Evolutionary conservation across 805 yeast genomes (phyloP).

Genomic region (Myxozyma mucilagina): DNA sequence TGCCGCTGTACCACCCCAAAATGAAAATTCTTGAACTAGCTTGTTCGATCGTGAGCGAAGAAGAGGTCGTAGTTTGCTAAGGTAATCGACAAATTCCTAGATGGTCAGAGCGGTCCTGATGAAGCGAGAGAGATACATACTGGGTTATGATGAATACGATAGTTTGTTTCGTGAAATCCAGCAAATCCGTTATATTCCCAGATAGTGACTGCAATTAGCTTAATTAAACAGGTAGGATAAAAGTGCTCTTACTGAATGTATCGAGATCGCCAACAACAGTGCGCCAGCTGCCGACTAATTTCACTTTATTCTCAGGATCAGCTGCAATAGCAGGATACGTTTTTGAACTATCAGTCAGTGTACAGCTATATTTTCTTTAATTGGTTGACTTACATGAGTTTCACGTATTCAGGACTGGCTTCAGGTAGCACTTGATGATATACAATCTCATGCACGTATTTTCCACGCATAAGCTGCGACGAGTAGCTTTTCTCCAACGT

Average conservation of each 20-base stretch:
- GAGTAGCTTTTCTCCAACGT: slow-evolving; percentile 35
- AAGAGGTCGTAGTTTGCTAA: slow-evolving; percentile 38
- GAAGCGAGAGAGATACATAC: not conserved
- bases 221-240: not conserved
- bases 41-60: slow-evolving; percentile 41
- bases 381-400: slow-evolving; percentile 35
- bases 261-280: slow-evolving; percentile 46
- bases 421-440: slow-evolving; percentile 44
- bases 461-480: slow-evolving; percentile 42
- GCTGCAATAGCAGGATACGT: slow-evolving; percentile 41
- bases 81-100: slow-evolving; percentile 36
- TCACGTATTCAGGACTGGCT: slow-evolving; percentile 41
- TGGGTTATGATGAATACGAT: slow-evolving; percentile 38
- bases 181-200: slow-evolving; percentile 49
- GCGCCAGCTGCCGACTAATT: slow-evolving; percentile 48
- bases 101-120: not conserved
- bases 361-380: not conserved
- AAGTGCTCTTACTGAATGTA: slow-evolving; percentile 36
- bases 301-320: slow-evolving; percentile 39
- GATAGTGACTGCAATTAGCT: slow-evolving; percentile 37
- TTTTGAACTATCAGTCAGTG: slow-evolving; percentile 22
- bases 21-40: slow-evolving; percentile 46
- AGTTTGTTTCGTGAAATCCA: slow-evolving; percentile 45
- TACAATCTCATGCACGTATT: slow-evolving; percentile 46
- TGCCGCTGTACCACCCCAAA: slow-evolving; percentile 50